Evolutionary conservation across 2,329 filamentous ascomycete genomes (phyloP).

Genomic region (Exophiala oligosperma): DNA sequence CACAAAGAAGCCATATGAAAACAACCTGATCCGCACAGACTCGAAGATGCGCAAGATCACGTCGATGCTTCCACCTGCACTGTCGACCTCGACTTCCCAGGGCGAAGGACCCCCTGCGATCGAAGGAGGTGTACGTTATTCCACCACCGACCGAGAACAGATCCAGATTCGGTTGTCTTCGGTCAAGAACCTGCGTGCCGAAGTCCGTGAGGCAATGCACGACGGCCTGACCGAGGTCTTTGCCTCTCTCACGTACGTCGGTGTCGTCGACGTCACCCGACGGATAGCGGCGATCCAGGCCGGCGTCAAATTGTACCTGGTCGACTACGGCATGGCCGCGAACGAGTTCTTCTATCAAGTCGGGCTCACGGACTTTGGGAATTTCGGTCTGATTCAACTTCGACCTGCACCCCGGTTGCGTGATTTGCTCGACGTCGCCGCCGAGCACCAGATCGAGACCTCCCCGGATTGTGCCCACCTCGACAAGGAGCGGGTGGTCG

Average conservation of each 20-base stretch:
- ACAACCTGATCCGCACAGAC: conserved; percentile 88
- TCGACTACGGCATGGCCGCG: conserved; percentile 86
- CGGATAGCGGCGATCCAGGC: conserved; percentile 91
- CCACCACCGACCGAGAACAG: conserved; percentile 67
- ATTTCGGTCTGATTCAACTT: conserved; percentile 84
- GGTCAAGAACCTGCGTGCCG: conserved; percentile 77
- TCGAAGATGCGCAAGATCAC: conserved; percentile 90
- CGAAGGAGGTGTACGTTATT: conserved; percentile 68
- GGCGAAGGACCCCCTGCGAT: conserved; percentile 30
- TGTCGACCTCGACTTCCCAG: conserved; percentile 33
- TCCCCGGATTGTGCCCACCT: conserved; percentile 37
- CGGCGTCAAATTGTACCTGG: conserved; percentile 84
- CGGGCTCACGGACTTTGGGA: conserved; percentile 91
- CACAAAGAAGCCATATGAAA: conserved; percentile 68
- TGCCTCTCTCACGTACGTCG: conserved; percentile 86
- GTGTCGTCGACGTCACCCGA: conserved; percentile 81
- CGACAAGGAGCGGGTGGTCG: conserved; percentile 59
- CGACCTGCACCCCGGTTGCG: conserved; percentile 70
- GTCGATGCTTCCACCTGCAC: conserved; percentile 76
- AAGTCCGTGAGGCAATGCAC: conserved; percentile 80
- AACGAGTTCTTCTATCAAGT: conserved; percentile 96
- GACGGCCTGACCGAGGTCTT: conserved; percentile 84
- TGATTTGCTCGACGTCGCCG: conserved; percentile 71
- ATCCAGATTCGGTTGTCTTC: conserved; percentile 75
- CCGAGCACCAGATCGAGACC: conserved; percentile 65